phyloP scores from a whole-genome alignment of 2,329 filamentous ascomycete species.

The Chaetomium globosum region DNA sequence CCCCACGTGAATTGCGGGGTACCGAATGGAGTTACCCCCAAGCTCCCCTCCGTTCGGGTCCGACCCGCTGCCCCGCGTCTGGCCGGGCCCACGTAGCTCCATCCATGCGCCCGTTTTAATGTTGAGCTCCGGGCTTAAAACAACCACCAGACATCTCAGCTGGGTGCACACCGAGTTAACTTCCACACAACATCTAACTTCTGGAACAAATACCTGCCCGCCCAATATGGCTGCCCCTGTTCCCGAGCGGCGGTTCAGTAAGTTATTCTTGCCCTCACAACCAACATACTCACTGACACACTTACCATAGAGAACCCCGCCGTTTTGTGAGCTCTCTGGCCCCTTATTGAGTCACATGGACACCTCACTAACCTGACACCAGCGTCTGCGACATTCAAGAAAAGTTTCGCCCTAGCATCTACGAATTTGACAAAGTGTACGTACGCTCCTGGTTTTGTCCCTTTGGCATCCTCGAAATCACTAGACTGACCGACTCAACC shows the following conservation, averaged over 20 bases:
- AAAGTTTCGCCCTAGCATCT: conserved; percentile 81
- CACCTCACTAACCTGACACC: neutral
- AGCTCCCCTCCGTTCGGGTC: conserved; percentile 7
- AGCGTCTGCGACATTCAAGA: conserved; percentile 96
- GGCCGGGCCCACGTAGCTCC: conserved; percentile 18
- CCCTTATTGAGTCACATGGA: neutral
- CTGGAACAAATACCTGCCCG: neutral
- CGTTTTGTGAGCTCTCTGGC: conserved; percentile 49
- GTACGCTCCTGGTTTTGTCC: conserved; percentile 47
- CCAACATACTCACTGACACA: conserved; percentile 16
- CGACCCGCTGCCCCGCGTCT: conserved; percentile 20
- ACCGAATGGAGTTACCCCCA: conserved; percentile 28
- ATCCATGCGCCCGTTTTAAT: conserved; percentile 20
- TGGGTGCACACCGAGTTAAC: neutral
- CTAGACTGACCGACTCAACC: neutral
- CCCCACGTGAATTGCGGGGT: conserved; percentile 27
- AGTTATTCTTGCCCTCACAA: neutral
- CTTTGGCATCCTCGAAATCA: neutral
- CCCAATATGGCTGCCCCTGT: conserved; percentile 30
- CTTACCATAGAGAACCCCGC: conserved; percentile 50
- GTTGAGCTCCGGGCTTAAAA: neutral
- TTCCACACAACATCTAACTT: neutral
- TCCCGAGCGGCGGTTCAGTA: conserved; percentile 35
- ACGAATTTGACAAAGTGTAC: conserved; percentile 81
- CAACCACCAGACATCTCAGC: neutral